Evolutionary conservation across 768 basidiomycete species (phyloP).

Genomic region (Mycena epipterygia): DNA sequence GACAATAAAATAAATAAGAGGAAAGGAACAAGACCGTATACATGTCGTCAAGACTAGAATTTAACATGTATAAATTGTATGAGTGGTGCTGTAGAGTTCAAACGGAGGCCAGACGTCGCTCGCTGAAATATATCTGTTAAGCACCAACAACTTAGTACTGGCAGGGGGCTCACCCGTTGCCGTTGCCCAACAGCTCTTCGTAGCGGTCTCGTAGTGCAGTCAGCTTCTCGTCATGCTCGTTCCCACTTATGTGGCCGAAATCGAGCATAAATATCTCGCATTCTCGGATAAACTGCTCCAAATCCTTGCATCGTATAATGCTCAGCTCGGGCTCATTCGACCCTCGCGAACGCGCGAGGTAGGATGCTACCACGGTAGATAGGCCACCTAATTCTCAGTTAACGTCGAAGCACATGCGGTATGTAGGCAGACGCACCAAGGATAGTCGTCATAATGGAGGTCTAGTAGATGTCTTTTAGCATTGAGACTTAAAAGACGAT

Average conservation of each 20-base stretch:
- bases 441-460: slow-evolving; percentile 46
- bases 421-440: slow-evolving; percentile 48
- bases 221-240: slow-evolving; percentile 54
- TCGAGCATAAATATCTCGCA: slow-evolving; percentile 71
- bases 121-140: neutral
- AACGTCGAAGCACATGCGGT: neutral
- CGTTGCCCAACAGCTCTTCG: slow-evolving; percentile 63
- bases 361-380: slow-evolving; percentile 77
- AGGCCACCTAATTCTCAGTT: slow-evolving; percentile 69
- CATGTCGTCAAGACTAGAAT: too few species aligned
- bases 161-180: slow-evolving; percentile 19
- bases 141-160: neutral
- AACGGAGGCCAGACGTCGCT: slow-evolving; percentile 17
- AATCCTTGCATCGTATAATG: slow-evolving; percentile 65
- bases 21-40: too few species aligned
- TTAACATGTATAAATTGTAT: too few species aligned
- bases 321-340: slow-evolving; percentile 81
- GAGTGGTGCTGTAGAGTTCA: too few species aligned
- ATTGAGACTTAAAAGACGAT: neutral
- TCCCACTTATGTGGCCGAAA: slow-evolving; percentile 56
- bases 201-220: slow-evolving; percentile 53
- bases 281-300: slow-evolving; percentile 79
- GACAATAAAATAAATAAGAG: too few species aligned
- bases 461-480: neutral
- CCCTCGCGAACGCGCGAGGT: slow-evolving; percentile 77